phyloP scores from a whole-genome alignment of 1,284 basidiomycete species.

The Pseudozyma sp. region DNA sequence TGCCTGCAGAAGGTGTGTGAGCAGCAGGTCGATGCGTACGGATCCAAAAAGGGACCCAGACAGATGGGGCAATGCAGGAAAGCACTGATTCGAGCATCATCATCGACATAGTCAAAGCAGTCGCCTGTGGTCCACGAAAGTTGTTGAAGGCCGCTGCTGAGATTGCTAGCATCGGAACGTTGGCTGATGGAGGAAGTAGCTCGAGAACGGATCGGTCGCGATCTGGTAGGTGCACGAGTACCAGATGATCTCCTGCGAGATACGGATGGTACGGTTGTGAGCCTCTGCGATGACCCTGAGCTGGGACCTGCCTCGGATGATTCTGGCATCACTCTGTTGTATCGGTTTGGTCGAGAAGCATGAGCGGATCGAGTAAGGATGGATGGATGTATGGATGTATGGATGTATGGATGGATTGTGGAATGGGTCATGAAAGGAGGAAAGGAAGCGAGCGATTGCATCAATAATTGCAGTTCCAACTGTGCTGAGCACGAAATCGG shows the following conservation, averaged over 20 bases:
- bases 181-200: constrained; percentile 41
- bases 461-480: not conserved
- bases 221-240: constrained; percentile 10
- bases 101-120: constrained; percentile 43
- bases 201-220: constrained; percentile 22
- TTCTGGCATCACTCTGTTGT: constrained; percentile 14
- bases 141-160: constrained; percentile 34
- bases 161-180: constrained; percentile 41
- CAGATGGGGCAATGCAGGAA: constrained; percentile 50
- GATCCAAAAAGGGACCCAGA: constrained; percentile 53
- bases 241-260: constrained; percentile 32
- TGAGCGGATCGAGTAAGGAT: not conserved
- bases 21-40: constrained; percentile 39
- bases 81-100: constrained; percentile 36
- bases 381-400: not conserved
- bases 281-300: constrained; percentile 10
- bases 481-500: not conserved
- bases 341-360: not conserved
- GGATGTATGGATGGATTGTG: constrained; percentile 6
- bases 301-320: constrained; percentile 29
- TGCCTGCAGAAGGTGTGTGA: constrained; percentile 56
- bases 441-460: not conserved
- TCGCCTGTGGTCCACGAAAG: constrained; percentile 43
- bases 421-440: not conserved
- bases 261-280: constrained; percentile 9